A percentile compares a stretch with the other conserved stretches of the same genome.
Conservation (phyloP, 257 asterid genomes). For the Asclepias syriaca region DNA sequence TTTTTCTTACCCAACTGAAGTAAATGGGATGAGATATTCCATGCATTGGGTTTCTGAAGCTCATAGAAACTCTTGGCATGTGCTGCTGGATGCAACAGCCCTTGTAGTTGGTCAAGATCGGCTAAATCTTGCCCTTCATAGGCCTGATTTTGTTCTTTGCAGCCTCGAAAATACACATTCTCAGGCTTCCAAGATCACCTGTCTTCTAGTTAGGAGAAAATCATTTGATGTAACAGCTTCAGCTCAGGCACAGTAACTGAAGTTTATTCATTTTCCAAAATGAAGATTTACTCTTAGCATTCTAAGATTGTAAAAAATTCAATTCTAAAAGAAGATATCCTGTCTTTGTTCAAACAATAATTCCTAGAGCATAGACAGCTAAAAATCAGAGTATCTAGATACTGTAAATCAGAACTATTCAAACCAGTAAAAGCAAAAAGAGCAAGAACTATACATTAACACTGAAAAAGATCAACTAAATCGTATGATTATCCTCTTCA, state of each 20-base stretch:
- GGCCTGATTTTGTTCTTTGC: slow-evolving; percentile 65
- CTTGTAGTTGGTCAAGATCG: slow-evolving; percentile 40
- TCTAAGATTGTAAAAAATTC: not conserved
- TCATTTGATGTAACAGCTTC: slow-evolving; percentile 50
- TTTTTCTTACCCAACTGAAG: slow-evolving; percentile 53
- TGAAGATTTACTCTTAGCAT: not conserved
- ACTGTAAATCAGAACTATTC: not conserved
- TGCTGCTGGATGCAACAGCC: slow-evolving; percentile 58
- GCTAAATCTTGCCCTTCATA: slow-evolving; percentile 52
- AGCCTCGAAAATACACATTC: slow-evolving; percentile 39
- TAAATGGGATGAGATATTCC: slow-evolving; percentile 41
- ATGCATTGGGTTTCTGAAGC: slow-evolving; percentile 90
- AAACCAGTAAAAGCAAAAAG: not conserved
- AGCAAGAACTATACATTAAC: not conserved
- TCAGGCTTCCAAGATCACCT: slow-evolving; percentile 49
- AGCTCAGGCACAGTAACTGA: slow-evolving; percentile 10
- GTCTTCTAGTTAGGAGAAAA: slow-evolving; percentile 59
- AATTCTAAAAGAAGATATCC: not conserved
- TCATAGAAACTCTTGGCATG: slow-evolving; percentile 75
- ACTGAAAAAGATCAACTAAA: not conserved
- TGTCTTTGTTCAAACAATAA: not conserved
- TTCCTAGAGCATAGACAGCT: not conserved
- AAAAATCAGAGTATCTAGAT: not conserved
- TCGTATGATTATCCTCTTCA: not conserved
- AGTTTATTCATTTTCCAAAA: not conserved